Conservation (phyloP, 164 flowering plant genomes). For the Aristolochia californica region DNA sequence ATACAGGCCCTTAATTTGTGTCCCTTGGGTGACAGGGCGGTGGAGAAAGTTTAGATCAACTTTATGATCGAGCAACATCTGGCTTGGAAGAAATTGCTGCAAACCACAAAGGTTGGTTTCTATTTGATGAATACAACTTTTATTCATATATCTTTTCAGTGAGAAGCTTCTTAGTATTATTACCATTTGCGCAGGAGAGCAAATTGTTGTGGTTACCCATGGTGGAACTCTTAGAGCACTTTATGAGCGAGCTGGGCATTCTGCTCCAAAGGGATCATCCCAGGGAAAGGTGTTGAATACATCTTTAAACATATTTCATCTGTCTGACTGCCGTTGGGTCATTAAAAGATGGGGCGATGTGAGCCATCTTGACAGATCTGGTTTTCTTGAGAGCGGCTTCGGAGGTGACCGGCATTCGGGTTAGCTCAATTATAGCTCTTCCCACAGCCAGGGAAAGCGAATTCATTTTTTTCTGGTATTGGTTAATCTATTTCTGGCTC, state of each 20-base stretch:
- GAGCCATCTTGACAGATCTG: conserved; percentile 56
- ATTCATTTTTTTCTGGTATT: too few species aligned
- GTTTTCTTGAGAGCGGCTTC: conserved; percentile 48
- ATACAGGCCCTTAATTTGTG: too few species aligned
- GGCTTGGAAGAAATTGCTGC: conserved; percentile 29
- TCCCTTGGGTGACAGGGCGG: conserved; percentile 54
- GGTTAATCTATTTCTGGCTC: too few species aligned
- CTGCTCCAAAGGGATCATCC: conserved; percentile 27
- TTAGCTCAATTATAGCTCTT: conserved; percentile 15
- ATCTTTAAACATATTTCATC: conserved; percentile 51
- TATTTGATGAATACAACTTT: background rate
- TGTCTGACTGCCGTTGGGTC: conserved; percentile 48
- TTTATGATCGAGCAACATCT: conserved; percentile 8
- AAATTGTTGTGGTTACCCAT: conserved; percentile 76
- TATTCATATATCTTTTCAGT: too few species aligned
- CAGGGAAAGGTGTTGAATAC: conserved; percentile 51
- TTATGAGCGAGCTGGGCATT: conserved; percentile 43
- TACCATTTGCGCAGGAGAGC: conserved; percentile 39
- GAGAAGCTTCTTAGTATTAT: background rate
- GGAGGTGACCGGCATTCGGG: conserved; percentile 79
- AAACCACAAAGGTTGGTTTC: conserved; percentile 57
- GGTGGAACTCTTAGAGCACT: conserved; percentile 64
- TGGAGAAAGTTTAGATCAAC: conserved; percentile 29
- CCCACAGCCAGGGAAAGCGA: background rate
- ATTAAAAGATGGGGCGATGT: conserved; percentile 63